Evolutionary conservation across 2,329 filamentous ascomycete species (phyloP), one percentile per base, ranked within the genome.

Genomic region (Blastomyces emzantsi): DNA sequence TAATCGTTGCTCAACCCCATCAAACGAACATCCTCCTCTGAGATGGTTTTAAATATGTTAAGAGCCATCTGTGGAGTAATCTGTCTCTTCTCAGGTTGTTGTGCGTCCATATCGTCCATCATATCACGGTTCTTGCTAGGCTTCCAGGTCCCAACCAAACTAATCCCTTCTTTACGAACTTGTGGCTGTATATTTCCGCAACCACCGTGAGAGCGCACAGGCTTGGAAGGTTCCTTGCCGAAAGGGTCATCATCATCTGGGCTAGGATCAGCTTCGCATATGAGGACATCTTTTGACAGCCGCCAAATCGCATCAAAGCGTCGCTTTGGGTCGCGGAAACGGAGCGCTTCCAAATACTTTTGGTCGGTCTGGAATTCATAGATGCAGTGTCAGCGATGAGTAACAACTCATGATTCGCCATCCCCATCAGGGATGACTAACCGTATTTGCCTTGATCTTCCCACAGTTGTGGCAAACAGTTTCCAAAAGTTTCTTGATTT

Each of bases 381-480:
- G 61, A 72, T 54, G 64, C 13, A 62, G 62, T 70, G 77, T 82
- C 73, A 83, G 79, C 74, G 76, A 73, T 72, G 75, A 76, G 71
- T 70, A 77, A 76, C 72, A 81, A 51, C 79, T 79, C 76, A 74
- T 77, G 73, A 76, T 79, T 78, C 79, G 83, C 78, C 79, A 81
- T 82, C 77, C 61, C 80, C 78, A 75, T 73, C 76, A 81, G 82
- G 82, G 81, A 82, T 83, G 82, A 95, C 93, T 91, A 88, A 97
- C 93, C 88, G 91, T 90, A 85, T 97, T 92, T 80, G 92, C 89
- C 83, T 96, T 86, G 75, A 97, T 90, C 83, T 94, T 96, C 80
- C 92, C 93, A 83, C 95, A 99, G 78, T 95, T 97, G 81, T 96
- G 92, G 84, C 95, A 99, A 77, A 99, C 92, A 71, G 92, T 94